These are phyloP conservation scores for Exutisphaerella laricina DNA, from an alignment of 2,329 filamentous ascomycete genomes.

Conservation along the genomic window DNA sequence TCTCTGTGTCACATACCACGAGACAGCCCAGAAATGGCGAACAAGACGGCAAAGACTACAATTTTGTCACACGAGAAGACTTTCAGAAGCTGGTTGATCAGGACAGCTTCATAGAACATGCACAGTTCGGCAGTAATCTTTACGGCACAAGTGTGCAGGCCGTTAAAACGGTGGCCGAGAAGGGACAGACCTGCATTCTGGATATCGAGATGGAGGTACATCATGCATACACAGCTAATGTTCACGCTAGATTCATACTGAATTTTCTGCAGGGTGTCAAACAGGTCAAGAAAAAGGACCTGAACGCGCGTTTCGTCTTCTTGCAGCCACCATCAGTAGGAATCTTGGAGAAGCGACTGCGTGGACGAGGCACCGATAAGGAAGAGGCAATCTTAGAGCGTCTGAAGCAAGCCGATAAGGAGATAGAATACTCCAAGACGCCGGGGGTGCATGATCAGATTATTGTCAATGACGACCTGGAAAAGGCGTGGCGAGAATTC, in stretches of 20 bases:
- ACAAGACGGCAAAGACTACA: slow-evolving; percentile 71
- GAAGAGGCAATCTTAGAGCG: slow-evolving; percentile 66
- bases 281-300: slow-evolving; percentile 73
- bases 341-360: slow-evolving; percentile 66
- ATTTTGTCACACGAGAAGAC: slow-evolving; percentile 62
- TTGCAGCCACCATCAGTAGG: slow-evolving; percentile 72
- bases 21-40: slow-evolving; percentile 70
- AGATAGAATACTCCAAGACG: slow-evolving; percentile 66
- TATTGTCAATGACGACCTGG: slow-evolving; percentile 61
- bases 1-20: slow-evolving; percentile 65
- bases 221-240: background rate
- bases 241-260: background rate
- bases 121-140: slow-evolving; percentile 75
- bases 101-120: slow-evolving; percentile 78
- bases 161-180: slow-evolving; percentile 66
- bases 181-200: slow-evolving; percentile 69
- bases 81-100: slow-evolving; percentile 64
- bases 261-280: slow-evolving; percentile 63
- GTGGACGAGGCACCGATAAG: slow-evolving; percentile 70
- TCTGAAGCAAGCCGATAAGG: slow-evolving; percentile 63
- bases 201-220: slow-evolving; percentile 94
- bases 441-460: slow-evolving; percentile 62
- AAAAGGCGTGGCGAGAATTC: slow-evolving; percentile 51
- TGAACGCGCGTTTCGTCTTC: slow-evolving; percentile 77
- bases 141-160: slow-evolving; percentile 82